These are phyloP conservation scores for Scleroderma bovista DNA, from an alignment of 768 basidiomycete species.

Conservation along the genomic window DNA sequence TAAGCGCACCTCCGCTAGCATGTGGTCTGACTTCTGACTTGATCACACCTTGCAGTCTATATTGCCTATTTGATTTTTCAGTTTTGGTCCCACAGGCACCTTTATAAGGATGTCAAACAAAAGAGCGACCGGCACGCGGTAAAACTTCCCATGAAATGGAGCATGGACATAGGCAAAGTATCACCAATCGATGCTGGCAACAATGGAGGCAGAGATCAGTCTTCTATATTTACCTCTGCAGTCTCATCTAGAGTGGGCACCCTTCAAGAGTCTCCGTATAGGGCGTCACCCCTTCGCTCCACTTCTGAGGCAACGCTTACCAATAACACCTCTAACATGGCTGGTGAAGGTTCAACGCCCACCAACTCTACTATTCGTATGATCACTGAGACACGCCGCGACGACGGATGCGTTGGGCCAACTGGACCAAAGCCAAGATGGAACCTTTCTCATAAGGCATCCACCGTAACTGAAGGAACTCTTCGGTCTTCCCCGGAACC, in stretches of 20 bases:
- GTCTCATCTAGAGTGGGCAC: slow-evolving; percentile 10
- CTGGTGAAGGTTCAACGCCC: neutral
- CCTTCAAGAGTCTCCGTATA: slow-evolving; percentile 4
- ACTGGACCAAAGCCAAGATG: slow-evolving; percentile 5
- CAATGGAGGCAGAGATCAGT: slow-evolving; percentile 8
- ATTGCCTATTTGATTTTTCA: slow-evolving; percentile 47
- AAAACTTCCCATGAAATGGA: slow-evolving; percentile 27
- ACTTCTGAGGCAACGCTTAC: slow-evolving; percentile 24
- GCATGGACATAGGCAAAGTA: slow-evolving; percentile 15
- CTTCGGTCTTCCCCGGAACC: slow-evolving; percentile 8
- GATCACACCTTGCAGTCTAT: slow-evolving; percentile 37
- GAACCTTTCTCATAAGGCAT: slow-evolving; percentile 12
- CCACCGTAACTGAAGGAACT: slow-evolving; percentile 2
- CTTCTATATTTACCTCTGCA: slow-evolving; percentile 6
- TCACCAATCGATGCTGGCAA: slow-evolving; percentile 17
- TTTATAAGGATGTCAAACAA: slow-evolving; percentile 45
- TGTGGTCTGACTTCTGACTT: neutral
- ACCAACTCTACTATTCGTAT: slow-evolving; percentile 20
- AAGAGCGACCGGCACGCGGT: slow-evolving; percentile 37
- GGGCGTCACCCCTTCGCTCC: slow-evolving; percentile 13
- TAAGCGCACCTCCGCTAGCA: slow-evolving; percentile 21
- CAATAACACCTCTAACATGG: slow-evolving; percentile 2
- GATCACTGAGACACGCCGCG: slow-evolving; percentile 11
- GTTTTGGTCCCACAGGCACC: slow-evolving; percentile 49
- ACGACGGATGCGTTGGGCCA: neutral